A percentile compares a stretch with the other conserved stretches of the same genome.
phyloP scores from a whole-genome alignment of 2,329 filamentous ascomycete genomes.

The Aureobasidium subglaciale region DNA sequence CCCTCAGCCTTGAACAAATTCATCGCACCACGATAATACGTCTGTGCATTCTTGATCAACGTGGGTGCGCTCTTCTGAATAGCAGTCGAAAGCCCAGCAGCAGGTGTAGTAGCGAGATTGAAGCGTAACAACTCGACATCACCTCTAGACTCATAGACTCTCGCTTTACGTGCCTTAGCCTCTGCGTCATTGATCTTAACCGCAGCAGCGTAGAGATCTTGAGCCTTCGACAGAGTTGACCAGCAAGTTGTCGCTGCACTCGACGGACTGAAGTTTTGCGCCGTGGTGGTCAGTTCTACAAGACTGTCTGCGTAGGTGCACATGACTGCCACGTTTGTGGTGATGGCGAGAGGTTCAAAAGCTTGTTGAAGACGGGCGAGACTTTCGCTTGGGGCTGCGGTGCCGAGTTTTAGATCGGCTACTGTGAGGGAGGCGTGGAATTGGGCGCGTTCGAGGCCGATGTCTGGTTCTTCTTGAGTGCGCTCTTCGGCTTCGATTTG shows the following conservation, averaged over 20 bases:
- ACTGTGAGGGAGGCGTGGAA: slow-evolving; percentile 52
- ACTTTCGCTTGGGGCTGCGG: slow-evolving; percentile 48
- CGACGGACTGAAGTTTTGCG: not conserved
- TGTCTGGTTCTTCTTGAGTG: slow-evolving; percentile 21
- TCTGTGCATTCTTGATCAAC: slow-evolving; percentile 50
- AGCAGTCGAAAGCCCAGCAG: slow-evolving; percentile 34
- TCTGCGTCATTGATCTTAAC: slow-evolving; percentile 40
- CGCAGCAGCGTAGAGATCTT: slow-evolving; percentile 44
- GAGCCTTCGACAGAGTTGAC: slow-evolving; percentile 46
- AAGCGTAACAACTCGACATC: slow-evolving; percentile 50
- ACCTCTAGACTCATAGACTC: slow-evolving; percentile 48
- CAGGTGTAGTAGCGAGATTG: slow-evolving; percentile 36
- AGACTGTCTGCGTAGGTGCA: slow-evolving; percentile 52
- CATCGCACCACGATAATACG: slow-evolving; percentile 49
- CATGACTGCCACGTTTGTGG: slow-evolving; percentile 41
- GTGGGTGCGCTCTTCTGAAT: slow-evolving; percentile 38
- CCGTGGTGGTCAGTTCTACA: slow-evolving; percentile 39
- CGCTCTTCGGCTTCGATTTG: slow-evolving; percentile 26
- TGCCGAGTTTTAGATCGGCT: slow-evolving; percentile 46
- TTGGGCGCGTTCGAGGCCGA: slow-evolving; percentile 46
- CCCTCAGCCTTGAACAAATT: slow-evolving; percentile 22
- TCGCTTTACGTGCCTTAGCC: slow-evolving; percentile 39
- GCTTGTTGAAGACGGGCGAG: slow-evolving; percentile 31
- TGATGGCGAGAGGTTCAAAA: slow-evolving; percentile 28
- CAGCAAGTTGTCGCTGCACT: slow-evolving; percentile 34